phyloP scores from a whole-genome alignment of 2,329 filamentous ascomycete genomes.

The Fusarium oxysporum region DNA sequence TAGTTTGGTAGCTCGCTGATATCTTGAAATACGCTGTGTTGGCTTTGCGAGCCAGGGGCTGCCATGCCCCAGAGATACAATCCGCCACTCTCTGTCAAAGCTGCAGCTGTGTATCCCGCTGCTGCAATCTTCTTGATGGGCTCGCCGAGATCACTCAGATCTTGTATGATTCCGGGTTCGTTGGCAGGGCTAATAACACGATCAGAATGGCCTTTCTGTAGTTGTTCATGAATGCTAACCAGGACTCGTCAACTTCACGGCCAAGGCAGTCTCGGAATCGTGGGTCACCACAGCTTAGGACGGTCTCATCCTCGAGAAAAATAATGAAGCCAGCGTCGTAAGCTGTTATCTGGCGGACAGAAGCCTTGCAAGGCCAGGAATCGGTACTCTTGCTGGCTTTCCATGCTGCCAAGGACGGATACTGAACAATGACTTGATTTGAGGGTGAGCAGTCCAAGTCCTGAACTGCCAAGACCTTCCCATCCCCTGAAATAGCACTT shows the following conservation, averaged over 20 bases:
- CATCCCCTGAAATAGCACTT: conserved; percentile 34
- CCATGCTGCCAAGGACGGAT: conserved; percentile 40
- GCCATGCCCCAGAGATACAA: conserved; percentile 71
- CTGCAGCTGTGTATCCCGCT: conserved; percentile 68
- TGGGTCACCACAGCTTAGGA: conserved; percentile 68
- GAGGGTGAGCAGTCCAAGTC: neutral
- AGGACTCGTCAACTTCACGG: conserved; percentile 56
- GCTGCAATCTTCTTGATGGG: conserved; percentile 65
- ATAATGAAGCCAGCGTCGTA: conserved; percentile 64
- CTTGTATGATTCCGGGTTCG: conserved; percentile 58
- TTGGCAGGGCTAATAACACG: conserved; percentile 55
- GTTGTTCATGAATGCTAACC: conserved; percentile 42
- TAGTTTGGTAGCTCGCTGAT: conserved; percentile 55
- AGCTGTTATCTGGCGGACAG: conserved; percentile 56
- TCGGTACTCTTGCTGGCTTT: conserved; percentile 1
- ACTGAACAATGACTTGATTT: conserved; percentile 31
- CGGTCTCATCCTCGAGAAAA: conserved; percentile 56
- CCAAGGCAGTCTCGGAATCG: conserved; percentile 69
- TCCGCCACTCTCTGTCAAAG: conserved; percentile 67
- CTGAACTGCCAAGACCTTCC: conserved; percentile 13
- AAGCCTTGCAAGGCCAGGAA: conserved; percentile 40
- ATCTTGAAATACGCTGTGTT: conserved; percentile 48
- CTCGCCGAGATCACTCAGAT: conserved; percentile 64
- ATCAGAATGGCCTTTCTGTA: conserved; percentile 11
- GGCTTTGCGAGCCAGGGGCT: conserved; percentile 42